These are phyloP conservation scores for Tetracladium marchalianum DNA, from an alignment of 495 filamentous ascomycete species.

Conservation along the genomic window DNA sequence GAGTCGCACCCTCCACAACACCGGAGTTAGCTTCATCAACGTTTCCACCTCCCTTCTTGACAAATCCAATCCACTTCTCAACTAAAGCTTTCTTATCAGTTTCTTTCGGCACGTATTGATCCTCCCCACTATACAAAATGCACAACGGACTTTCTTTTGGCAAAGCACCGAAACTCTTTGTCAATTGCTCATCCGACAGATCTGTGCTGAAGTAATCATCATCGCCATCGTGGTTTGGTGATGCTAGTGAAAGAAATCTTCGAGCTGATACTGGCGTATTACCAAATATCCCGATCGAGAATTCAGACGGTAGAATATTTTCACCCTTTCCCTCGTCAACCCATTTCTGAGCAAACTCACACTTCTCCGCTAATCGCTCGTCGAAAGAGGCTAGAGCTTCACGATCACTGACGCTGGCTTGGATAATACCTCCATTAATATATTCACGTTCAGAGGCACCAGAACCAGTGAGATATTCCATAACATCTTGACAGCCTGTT, in stretches of 20 bases:
- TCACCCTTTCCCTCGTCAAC: slow-evolving; percentile 40
- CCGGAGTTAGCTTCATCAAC: slow-evolving; percentile 45
- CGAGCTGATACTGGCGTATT: slow-evolving; percentile 52
- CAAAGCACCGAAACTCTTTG: slow-evolving; percentile 55
- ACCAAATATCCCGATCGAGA: slow-evolving; percentile 36
- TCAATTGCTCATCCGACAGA: slow-evolving; percentile 47
- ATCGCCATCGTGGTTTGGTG: slow-evolving; percentile 49
- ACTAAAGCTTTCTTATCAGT: slow-evolving; percentile 59
- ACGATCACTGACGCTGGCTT: slow-evolving; percentile 72
- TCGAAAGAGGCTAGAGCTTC: slow-evolving; percentile 44
- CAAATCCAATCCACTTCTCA: slow-evolving; percentile 46
- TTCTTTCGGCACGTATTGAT: slow-evolving; percentile 55
- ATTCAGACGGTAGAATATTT: slow-evolving; percentile 45
- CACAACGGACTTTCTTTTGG: slow-evolving; percentile 44
- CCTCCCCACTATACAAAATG: slow-evolving; percentile 59
- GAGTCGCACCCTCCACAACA: slow-evolving; percentile 48
- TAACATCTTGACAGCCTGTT: slow-evolving; percentile 74
- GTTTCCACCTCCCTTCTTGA: slow-evolving; percentile 30
- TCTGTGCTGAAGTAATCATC: slow-evolving; percentile 90
- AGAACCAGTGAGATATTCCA: slow-evolving; percentile 54
- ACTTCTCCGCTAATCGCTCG: slow-evolving; percentile 33
- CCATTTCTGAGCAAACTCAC: slow-evolving; percentile 40
- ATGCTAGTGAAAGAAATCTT: slow-evolving; percentile 58
- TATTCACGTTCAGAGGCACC: slow-evolving; percentile 25
- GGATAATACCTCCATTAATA: slow-evolving; percentile 74